Conservation (phyloP, 2,329 filamentous ascomycete genomes). For the Leptosphaerulina australis region DNA sequence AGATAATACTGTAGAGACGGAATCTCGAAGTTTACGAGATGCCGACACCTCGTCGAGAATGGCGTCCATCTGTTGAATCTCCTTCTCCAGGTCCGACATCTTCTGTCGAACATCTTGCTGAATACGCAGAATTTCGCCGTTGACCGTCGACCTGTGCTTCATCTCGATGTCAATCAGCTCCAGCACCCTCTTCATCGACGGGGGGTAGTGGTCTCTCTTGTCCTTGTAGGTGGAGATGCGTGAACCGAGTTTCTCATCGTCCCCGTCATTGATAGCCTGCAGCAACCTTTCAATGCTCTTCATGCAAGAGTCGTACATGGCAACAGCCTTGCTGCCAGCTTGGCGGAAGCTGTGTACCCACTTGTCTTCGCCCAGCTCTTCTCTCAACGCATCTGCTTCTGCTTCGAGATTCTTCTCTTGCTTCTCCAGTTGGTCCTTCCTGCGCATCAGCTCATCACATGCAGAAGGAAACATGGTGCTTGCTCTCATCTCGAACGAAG, state of each 20-base stretch:
- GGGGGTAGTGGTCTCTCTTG: slow-evolving; percentile 92
- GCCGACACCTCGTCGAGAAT: slow-evolving; percentile 71
- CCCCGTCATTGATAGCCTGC: slow-evolving; percentile 76
- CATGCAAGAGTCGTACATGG: slow-evolving; percentile 96
- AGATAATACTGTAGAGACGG: slow-evolving; percentile 88
- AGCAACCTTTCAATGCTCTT: slow-evolving; percentile 82
- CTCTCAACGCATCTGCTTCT: slow-evolving; percentile 85
- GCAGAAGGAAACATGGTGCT: slow-evolving; percentile 83
- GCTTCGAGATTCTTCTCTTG: slow-evolving; percentile 86
- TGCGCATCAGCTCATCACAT: slow-evolving; percentile 83
- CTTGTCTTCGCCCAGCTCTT: slow-evolving; percentile 91
- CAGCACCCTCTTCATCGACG: slow-evolving; percentile 88
- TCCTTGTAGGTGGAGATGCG: slow-evolving; percentile 93
- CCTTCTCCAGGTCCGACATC: slow-evolving; percentile 76
- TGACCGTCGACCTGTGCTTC: slow-evolving; percentile 91
- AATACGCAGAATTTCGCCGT: slow-evolving; percentile 88
- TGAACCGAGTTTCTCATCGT: slow-evolving; percentile 65
- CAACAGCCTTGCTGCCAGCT: slow-evolving; percentile 87
- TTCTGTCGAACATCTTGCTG: slow-evolving; percentile 84
- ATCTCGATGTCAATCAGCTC: slow-evolving; percentile 96
- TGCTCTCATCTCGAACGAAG: slow-evolving; percentile 81
- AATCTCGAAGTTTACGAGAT: slow-evolving; percentile 83
- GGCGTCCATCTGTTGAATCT: slow-evolving; percentile 78
- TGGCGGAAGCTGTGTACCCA: slow-evolving; percentile 97
- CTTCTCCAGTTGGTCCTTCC: slow-evolving; percentile 75